Conservation (phyloP, 2,329 filamentous ascomycete species). For the Fusarium praegraminearum region DNA sequence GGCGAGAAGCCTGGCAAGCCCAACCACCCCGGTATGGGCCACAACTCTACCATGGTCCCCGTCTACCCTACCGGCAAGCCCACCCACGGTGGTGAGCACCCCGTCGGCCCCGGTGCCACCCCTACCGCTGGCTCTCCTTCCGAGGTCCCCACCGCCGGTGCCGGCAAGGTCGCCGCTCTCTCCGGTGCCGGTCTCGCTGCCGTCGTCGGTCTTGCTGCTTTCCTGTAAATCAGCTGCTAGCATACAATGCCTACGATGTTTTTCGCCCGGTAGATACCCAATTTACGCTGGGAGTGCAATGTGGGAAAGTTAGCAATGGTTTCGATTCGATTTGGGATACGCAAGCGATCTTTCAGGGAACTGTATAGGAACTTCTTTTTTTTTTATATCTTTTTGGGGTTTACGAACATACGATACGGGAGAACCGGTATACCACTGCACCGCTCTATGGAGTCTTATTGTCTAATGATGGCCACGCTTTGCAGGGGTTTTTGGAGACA, state of each 20-base stretch:
- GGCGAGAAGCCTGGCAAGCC: constrained; percentile 7
- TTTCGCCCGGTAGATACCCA: constrained; percentile 56
- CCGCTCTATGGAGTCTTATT: constrained; percentile 49
- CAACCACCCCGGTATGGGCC: constrained; percentile 48
- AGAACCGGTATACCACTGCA: constrained; percentile 50
- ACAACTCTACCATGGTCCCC: constrained; percentile 53
- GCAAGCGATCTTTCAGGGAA: constrained; percentile 46
- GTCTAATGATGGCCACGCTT: constrained; percentile 50
- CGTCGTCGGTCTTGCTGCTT: constrained; percentile 69
- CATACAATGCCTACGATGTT: constrained; percentile 56
- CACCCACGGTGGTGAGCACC: constrained; percentile 27
- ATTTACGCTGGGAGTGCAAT: constrained; percentile 53
- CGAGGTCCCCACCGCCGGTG: constrained; percentile 64
- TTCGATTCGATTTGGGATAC: constrained; percentile 42
- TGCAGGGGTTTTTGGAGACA: constrained; percentile 46
- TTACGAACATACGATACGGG: constrained; percentile 53
- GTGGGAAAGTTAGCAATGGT: constrained; percentile 50
- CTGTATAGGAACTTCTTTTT: constrained; percentile 53
- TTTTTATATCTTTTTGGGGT: constrained; percentile 38
- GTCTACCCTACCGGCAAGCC: constrained; percentile 37
- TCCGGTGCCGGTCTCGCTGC: constrained; percentile 71
- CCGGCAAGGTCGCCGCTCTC: constrained; percentile 66
- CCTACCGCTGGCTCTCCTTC: constrained; percentile 49
- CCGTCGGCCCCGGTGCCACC: constrained; percentile 44
- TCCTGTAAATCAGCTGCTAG: constrained; percentile 65